Conservation (phyloP, 805 yeast genomes). For the Metschnikowia picachoensis region DNA sequence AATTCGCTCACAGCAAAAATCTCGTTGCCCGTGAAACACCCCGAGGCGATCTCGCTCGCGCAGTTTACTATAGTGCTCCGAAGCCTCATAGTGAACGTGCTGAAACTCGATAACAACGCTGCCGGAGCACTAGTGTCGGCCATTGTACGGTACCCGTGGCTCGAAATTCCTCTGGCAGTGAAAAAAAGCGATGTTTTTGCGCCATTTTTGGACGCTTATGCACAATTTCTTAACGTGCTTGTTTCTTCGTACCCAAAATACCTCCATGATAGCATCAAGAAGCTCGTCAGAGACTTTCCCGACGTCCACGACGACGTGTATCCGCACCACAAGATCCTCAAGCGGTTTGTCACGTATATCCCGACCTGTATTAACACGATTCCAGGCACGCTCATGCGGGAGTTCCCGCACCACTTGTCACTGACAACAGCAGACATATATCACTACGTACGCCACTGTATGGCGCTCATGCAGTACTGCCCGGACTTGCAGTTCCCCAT, state of each 20-base stretch:
- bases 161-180: slow-evolving; percentile 34
- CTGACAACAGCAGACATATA: slow-evolving; percentile 50
- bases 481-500: slow-evolving; percentile 68
- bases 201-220: slow-evolving; percentile 49
- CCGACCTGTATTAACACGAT: slow-evolving; percentile 78
- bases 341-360: slow-evolving; percentile 61
- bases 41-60: slow-evolving; percentile 50
- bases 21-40: slow-evolving; percentile 45
- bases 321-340: slow-evolving; percentile 57
- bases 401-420: slow-evolving; percentile 76
- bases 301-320: slow-evolving; percentile 17
- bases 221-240: slow-evolving; percentile 70
- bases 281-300: slow-evolving; percentile 61
- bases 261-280: slow-evolving; percentile 77
- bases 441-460: slow-evolving; percentile 63
- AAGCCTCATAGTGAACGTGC: slow-evolving; percentile 58
- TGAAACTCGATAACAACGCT: slow-evolving; percentile 58
- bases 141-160: slow-evolving; percentile 65
- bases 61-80: slow-evolving; percentile 56
- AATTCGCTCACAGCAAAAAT: slow-evolving; percentile 60
- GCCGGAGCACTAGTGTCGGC: slow-evolving; percentile 55
- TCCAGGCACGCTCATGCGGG: slow-evolving; percentile 50
- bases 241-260: slow-evolving; percentile 87
- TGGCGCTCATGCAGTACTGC: slow-evolving; percentile 62
- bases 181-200: slow-evolving; percentile 16